These are phyloP conservation scores for Aphanomyces astaci DNA, from an alignment of 352 stramenopile species.

Conservation along the genomic window DNA sequence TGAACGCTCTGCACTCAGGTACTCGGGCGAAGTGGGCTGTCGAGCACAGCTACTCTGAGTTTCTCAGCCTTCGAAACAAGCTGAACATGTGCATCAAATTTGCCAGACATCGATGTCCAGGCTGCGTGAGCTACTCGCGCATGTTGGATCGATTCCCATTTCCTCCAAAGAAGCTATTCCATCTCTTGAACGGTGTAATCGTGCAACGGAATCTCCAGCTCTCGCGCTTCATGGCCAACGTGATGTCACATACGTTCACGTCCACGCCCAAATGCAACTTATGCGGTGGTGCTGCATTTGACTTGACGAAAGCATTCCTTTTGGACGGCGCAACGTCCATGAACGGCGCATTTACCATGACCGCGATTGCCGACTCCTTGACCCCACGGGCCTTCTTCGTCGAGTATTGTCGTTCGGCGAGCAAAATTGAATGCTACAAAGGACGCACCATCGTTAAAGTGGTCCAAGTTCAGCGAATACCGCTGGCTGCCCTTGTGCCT, in stretches of 20 bases:
- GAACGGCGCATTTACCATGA: not conserved
- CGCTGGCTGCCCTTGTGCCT: not conserved
- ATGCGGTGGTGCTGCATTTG: conserved; percentile 17
- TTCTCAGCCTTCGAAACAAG: conserved; percentile 60
- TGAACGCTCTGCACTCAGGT: conserved; percentile 2
- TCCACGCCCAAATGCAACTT: conserved; percentile 16
- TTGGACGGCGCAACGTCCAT: not conserved
- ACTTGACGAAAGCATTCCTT: conserved; percentile 19
- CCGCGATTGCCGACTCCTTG: not conserved
- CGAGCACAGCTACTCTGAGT: conserved; percentile 62
- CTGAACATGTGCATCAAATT: conserved; percentile 71
- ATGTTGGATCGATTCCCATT: conserved; percentile 22
- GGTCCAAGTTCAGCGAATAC: conserved; percentile 18
- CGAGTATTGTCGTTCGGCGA: conserved; percentile 19
- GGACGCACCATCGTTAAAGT: conserved; percentile 21
- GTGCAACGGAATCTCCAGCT: conserved; percentile 5
- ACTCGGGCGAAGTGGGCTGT: conserved; percentile 13
- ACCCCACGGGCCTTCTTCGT: conserved; percentile 7
- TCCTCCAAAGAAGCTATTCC: conserved; percentile 16
- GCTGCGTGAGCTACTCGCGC: conserved; percentile 64
- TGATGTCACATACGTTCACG: conserved; percentile 18
- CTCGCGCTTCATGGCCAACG: conserved; percentile 6
- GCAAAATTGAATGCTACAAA: conserved; percentile 24
- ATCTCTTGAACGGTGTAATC: not conserved
- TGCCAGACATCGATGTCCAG: conserved; percentile 63